Conservation (phyloP, 2,329 filamentous ascomycete genomes). For the Calonectria ilicicola region DNA sequence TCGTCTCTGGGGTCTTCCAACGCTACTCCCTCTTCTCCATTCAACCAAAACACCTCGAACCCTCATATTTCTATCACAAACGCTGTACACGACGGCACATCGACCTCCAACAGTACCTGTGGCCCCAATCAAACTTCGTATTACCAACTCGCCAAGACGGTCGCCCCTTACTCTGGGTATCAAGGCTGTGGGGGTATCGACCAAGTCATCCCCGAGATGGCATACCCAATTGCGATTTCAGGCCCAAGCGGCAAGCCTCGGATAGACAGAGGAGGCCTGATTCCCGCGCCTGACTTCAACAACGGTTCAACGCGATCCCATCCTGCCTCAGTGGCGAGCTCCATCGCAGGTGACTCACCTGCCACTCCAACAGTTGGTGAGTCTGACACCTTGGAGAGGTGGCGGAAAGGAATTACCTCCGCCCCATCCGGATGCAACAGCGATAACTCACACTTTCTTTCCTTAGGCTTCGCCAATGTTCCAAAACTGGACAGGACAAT, state of each 20-base stretch:
- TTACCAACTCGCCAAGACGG: conserved; percentile 61
- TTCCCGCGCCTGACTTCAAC: conserved; percentile 60
- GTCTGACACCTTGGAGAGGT: conserved; percentile 60
- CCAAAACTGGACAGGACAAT: conserved; percentile 89
- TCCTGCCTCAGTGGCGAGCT: conserved; percentile 69
- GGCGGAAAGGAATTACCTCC: conserved; percentile 64
- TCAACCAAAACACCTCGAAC: conserved; percentile 65
- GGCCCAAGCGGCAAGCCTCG: conserved; percentile 51
- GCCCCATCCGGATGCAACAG: conserved; percentile 3
- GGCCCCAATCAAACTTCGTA: conserved; percentile 48
- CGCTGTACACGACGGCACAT: conserved; percentile 56
- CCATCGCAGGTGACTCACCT: conserved; percentile 69
- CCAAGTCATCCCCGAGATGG: conserved; percentile 51
- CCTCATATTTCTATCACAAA: conserved; percentile 69
- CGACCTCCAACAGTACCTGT: conserved; percentile 50
- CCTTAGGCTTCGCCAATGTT: conserved; percentile 63
- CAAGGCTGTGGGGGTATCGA: conserved; percentile 50
- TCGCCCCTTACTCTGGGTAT: conserved; percentile 58
- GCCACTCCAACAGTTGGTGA: conserved; percentile 66
- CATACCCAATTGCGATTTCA: conserved; percentile 55
- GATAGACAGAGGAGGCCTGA: conserved; percentile 55
- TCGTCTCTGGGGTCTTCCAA: conserved; percentile 70
- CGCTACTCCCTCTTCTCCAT: conserved; percentile 70
- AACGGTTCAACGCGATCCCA: conserved; percentile 58
- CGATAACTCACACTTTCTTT: conserved; percentile 68